Evolutionary conservation across 169 alveolate species (phyloP), one percentile per base, ranked within the genome.

Genomic region (Sarcocystis neurona): DNA sequence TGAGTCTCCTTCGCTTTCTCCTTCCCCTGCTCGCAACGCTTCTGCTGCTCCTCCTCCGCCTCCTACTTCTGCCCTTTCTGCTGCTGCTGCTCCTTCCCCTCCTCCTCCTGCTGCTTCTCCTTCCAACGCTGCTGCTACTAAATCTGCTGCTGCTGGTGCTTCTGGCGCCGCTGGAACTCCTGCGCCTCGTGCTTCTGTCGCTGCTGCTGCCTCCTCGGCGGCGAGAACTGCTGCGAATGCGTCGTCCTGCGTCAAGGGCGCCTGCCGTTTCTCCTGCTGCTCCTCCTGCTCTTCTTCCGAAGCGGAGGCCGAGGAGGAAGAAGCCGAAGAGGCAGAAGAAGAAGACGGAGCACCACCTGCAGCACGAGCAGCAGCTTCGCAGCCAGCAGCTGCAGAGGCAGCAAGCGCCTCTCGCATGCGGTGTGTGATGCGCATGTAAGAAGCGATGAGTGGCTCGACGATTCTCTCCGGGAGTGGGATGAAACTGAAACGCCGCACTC

Each of bases 401-500:
- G n/a, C n/a, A n/a, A n/a, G n/a, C n/a, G n/a, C n/a, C 34, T 34
- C 82, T 5, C 82, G 82, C 2, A 72, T 23, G 34, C 32, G 82
- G 4, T 48, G 41, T 34, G 82, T 72, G 47, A 72, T 2, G 58
- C 39, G 82, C 12, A 72, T 23, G 34, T 72, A 72, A 15, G 82
- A 72, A 15, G 82, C 34, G 20, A 72, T 12, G 18, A 72, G 53
- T 30, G 82, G 82, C 10, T 32, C 63, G 48, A 66, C 15, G 41
- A 70, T 12, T 8, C 46, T 46, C 32, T 70, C 72, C 0, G 89
- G 89, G 1, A 84, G 48, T 10, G 70, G 84, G 10, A 84, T 32
- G 74, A 60, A 84, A 46, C 72, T 84, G 74, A 50, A 84, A 34
- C 85, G 66, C 1, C 89, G 80, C 46, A 84, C 89, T 1, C 89